Conservation (phyloP, 257 asterid genomes). For the Schizonepeta tenuifolia region DNA sequence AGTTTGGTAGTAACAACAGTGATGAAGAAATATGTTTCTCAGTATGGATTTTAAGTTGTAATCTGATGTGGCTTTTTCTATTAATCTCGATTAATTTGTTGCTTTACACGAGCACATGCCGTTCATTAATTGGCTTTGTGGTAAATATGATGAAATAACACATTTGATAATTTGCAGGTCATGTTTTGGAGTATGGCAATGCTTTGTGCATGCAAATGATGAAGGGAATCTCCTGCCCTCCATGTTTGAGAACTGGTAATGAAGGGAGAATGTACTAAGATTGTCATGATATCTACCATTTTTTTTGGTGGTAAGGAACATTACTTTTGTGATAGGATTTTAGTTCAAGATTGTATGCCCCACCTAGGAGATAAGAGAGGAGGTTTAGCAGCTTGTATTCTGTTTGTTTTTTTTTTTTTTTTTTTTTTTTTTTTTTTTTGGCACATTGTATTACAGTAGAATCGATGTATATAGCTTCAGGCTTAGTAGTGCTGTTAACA, state of each 20-base stretch:
- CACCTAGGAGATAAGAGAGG: conserved; percentile 7
- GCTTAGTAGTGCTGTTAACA: conserved; percentile 18
- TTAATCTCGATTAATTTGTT: neutral
- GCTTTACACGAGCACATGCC: neutral
- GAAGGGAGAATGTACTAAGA: conserved; percentile 38
- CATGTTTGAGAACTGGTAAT: neutral
- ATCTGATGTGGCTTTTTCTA: neutral
- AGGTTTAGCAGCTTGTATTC: conserved; percentile 27
- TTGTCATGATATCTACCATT: conserved; percentile 30
- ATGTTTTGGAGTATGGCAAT: neutral
- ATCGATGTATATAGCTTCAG: conserved; percentile 36
- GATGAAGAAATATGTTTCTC: neutral
- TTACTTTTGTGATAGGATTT: conserved; percentile 33
- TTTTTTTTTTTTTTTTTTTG: conserved; percentile 8
- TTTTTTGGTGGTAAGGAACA: conserved; percentile 25
- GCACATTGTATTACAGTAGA: conserved; percentile 25
- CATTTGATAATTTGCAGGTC: conserved; percentile 18
- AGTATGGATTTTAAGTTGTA: neutral
- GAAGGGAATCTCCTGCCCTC: too few relatives aligned
- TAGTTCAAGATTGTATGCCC: conserved; percentile 14
- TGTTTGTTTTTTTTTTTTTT: neutral
- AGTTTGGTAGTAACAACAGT: neutral
- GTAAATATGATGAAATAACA: neutral
- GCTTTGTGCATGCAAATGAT: conserved; percentile 20
- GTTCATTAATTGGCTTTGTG: neutral